Percentiles rank a stretch among this genome's conserved stretches.
Conservation (phyloP, 2,329 filamentous ascomycete species). For the Aspergillus sp. region DNA sequence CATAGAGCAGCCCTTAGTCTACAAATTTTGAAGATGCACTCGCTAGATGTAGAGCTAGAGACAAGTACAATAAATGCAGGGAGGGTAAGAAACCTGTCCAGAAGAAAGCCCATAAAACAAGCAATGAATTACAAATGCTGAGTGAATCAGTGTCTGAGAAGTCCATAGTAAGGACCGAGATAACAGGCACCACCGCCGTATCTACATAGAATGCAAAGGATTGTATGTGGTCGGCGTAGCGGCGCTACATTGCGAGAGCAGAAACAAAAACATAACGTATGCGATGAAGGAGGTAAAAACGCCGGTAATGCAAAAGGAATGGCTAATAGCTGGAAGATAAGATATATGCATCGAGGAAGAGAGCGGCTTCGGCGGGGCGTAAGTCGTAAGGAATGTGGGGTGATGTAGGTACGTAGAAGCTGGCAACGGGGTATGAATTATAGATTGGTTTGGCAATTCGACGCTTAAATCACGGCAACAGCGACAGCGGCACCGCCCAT, state of each 20-base stretch:
- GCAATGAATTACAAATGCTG: not conserved
- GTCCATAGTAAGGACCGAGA: not conserved
- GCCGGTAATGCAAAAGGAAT: conserved; percentile 10
- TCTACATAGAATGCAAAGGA: conserved; percentile 2
- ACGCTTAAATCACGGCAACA: conserved; percentile 37
- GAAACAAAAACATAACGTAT: not conserved
- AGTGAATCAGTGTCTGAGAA: not conserved
- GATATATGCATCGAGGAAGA: not conserved
- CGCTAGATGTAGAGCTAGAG: conserved; percentile 1
- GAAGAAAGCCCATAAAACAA: not conserved
- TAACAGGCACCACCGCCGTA: not conserved
- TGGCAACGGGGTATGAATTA: not conserved
- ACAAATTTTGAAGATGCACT: conserved; percentile 8
- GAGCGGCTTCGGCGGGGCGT: not conserved
- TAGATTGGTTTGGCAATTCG: not conserved
- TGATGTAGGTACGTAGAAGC: not conserved
- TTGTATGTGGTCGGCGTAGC: conserved; percentile 4
- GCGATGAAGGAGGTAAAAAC: conserved; percentile 4
- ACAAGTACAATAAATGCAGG: not conserved
- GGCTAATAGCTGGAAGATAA: not conserved
- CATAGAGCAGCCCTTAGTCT: not conserved
- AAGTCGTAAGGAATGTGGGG: not conserved
- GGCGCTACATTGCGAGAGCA: not conserved
- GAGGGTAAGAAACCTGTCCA: too few species aligned
- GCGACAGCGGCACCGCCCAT: conserved; percentile 42